Evolutionary conservation across 2,329 filamentous ascomycete species (phyloP), one percentile per base, ranked within the genome.

Genomic region (Alternaria metachromatica): DNA sequence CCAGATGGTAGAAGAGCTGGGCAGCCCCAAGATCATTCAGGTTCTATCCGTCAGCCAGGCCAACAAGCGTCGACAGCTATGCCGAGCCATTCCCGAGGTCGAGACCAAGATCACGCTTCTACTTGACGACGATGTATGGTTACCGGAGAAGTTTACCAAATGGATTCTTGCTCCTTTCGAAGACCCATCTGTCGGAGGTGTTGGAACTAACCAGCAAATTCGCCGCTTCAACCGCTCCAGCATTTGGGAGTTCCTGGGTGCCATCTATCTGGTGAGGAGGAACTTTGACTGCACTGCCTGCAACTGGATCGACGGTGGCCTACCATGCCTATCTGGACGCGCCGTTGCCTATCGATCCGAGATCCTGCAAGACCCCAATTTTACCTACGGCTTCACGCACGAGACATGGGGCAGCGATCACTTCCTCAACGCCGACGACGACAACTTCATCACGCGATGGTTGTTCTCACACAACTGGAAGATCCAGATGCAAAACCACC

Each of bases 381-480:
- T 98, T 80, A 89, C 94, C 45, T 88, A 94, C 68, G 92, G 90
- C 49, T 97, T 98, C 84, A 94, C 92, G 70, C 93, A 94, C 59
- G 95, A 98, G 82, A 91, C 91, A 72, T 86, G 87, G 81, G 77
- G 78, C 30, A 78, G 76, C 68, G 89, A 91, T 73, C 97, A 91
- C 82, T 94, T 94, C 75, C 87, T 98, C 65, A 97, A 97, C 77
- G 94, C 95, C 25, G 95, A 98, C 80, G 95, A 98, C 80, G 95
- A 98, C 85, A 98, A 98, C 82, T 98, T 97, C 82, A 93, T 98
- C 72, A 97, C 95, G 7, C 90, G 95, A 62, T 98, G 95, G 95
- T 87, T 98, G 75, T 94, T 97, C 71, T 92, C 89, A 68, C 91
- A 97, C 82, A 87, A 90, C 71, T 97, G 93, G 92, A 93, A 96